Evolutionary conservation across 2,329 filamentous ascomycete species (phyloP), one percentile per base, ranked within the genome.

Genomic region (Xylaria sp.): DNA sequence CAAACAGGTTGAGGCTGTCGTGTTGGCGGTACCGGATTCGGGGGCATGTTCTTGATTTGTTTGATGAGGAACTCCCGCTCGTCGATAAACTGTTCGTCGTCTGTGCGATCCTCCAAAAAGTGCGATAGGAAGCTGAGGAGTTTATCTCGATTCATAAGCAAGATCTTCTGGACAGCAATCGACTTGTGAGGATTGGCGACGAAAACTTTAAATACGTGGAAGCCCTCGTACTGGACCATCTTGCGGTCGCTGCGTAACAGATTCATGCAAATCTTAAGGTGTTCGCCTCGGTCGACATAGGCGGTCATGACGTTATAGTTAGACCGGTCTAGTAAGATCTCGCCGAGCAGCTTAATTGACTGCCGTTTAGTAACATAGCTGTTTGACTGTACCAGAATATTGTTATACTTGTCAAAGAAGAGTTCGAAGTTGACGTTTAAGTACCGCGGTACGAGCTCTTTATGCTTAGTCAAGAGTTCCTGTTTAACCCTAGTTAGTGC

Each of bases 121-220:
- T 92, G 92, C 8, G 93, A 93, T 61, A 99, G 82, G 80, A 99
- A 99, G 70, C 89, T 91, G 60, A 99, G 84, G 21, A 99, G 86
- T 76, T 95, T 93, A 72, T 98, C 94, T 67, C 94, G 90, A 79
- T 99, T 99, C 88, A 97, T 98, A 74, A 98, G 91, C 72, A 99
- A 84, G 77, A 99, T 97, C 79, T 95, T 93, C 79, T 97, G 94
- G 58, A 99, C 96, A 40, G 94, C 93, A 69, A 95, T 86, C n/a
- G 93, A 97, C 83, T 99, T 99, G 84, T 98, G 94, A 8, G 96
- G 96, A 79, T 99, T 99, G 69, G 96, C 96, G 63, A 98, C 96
- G 81, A 99, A 99, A 71, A 99, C 95, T 85, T 99, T 99, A 87
- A 99, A 99, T 50, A 99, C 95, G 79, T 99, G 96, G 80, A 99